phyloP scores from a whole-genome alignment of 495 filamentous ascomycete species.

The Annulohypoxylon nitens region DNA sequence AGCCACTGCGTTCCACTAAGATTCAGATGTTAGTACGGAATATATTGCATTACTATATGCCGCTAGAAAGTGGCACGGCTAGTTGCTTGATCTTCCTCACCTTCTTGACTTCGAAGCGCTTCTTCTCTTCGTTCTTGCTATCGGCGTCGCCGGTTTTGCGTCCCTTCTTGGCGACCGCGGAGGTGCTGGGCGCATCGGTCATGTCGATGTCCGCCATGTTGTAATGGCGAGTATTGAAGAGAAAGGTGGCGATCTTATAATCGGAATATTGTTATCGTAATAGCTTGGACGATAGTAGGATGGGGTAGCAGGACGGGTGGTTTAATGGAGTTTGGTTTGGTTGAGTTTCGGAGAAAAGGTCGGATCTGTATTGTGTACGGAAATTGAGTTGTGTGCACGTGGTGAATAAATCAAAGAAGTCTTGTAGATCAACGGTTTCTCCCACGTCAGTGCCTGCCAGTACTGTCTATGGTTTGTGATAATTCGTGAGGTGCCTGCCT shows the following conservation, averaged over 20 bases:
- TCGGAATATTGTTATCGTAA: slow-evolving; percentile 7
- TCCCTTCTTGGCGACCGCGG: slow-evolving; percentile 66
- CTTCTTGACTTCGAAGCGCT: slow-evolving; percentile 99
- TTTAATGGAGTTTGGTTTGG: background rate
- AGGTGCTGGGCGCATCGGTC: slow-evolving; percentile 80
- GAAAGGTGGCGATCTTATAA: background rate
- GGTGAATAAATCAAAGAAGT: background rate
- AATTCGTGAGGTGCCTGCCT: background rate
- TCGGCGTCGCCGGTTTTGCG: slow-evolving; percentile 65
- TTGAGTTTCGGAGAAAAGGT: slow-evolving; percentile 1
- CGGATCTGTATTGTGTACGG: background rate
- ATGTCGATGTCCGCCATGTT: slow-evolving; percentile 97
- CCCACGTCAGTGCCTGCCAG: background rate
- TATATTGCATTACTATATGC: background rate
- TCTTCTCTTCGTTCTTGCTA: slow-evolving; percentile 79
- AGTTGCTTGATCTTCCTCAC: slow-evolving; percentile 59
- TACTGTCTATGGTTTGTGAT: background rate
- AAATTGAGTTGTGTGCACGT: background rate
- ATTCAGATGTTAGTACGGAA: slow-evolving; percentile 38
- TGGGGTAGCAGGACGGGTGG: background rate
- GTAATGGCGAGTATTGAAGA: slow-evolving; percentile 7
- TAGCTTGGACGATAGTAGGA: background rate
- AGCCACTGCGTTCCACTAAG: slow-evolving; percentile 97
- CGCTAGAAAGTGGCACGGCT: background rate
- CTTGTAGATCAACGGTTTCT: background rate